Evolutionary conservation across 352 stramenopile species (phyloP), one percentile per base, ranked within the genome.

Genomic region (Phytophthora crassamura): DNA sequence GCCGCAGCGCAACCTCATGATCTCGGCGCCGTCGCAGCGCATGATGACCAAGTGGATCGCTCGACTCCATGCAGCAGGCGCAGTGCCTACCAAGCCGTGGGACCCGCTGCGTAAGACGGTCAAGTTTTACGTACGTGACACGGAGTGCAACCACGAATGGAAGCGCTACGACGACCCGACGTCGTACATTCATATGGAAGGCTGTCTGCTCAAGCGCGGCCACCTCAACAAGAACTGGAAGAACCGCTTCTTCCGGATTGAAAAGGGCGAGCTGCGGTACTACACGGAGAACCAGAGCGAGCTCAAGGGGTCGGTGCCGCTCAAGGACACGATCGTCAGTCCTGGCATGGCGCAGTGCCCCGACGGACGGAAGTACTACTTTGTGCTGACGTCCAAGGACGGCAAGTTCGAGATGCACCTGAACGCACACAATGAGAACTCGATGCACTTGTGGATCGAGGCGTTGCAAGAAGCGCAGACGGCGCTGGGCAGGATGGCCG

Each of bases 221-320:
- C 88, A 95, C 41, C 65, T 94, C 2, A 90, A 93, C 63, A 96
- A 93, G 64, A 96, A 84, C 67, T 96, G 88, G 88, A 93, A 92
- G 72, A 94, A 93, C 52, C 83, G 88, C 9, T 96, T 93, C 59
- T 96, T 96, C 63, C 85, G 85, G 36, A 90, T 96, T 59, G 86
- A 96, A 69, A 80, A 83, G 43, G 84, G 84, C 7, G 74, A 95
- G 33, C 59, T 96, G 54, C 71, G 80, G 32, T 96, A 96, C 59
- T 96, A 93, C 66, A 93, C 86, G 7, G 82, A 93, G 64, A 89
- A 91, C 52, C 77, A 92, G 41, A 83, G 87, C 11, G 74, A 86
- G 33, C 52, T 90, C 5, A 93, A 91, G 48, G 88, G 88, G 6
- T 84, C 82, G 0, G 72, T 96, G 18, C 63, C 84, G 12, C 58